Conservation (phyloP, 192 early-diverging fungal genomes). For the Powellomyces hirtus region DNA sequence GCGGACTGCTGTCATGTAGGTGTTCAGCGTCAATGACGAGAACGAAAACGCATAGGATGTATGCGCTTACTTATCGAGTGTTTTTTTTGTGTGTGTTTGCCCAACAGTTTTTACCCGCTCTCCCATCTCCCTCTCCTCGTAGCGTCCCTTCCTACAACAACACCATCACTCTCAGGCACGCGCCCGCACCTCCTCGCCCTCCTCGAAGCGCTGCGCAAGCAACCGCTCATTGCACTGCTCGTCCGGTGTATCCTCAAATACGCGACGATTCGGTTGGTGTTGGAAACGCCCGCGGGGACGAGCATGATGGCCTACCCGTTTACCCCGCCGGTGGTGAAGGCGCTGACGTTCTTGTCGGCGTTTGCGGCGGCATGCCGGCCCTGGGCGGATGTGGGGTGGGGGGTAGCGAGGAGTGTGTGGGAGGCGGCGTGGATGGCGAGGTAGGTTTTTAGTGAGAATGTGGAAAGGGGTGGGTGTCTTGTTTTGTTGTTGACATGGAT, state of each 20-base stretch:
- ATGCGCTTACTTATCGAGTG: too few species aligned
- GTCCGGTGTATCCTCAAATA: neutral
- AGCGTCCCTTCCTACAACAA: too few species aligned
- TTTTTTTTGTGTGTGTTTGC: too few species aligned
- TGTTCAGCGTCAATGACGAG: too few species aligned
- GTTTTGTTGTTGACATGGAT: too few species aligned
- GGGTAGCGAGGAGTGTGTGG: too few species aligned
- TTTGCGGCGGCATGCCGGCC: neutral
- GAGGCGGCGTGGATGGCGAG: too few species aligned
- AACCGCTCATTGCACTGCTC: conserved; percentile 5
- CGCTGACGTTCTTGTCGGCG: neutral
- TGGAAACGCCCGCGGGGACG: neutral
- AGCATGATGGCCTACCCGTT: neutral
- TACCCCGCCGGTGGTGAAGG: conserved; percentile 7
- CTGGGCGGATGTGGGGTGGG: neutral
- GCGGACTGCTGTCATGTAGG: conserved; percentile 36
- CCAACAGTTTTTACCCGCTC: neutral
- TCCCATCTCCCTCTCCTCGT: neutral
- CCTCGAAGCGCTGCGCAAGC: neutral
- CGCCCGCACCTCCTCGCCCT: neutral
- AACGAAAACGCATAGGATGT: too few species aligned
- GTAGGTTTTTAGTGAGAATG: too few species aligned
- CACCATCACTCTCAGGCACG: neutral
- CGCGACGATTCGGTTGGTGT: neutral
- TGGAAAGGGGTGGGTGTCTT: too few species aligned